phyloP scores from a whole-genome alignment of 106 monocot genomes.

The Triglochin maritima region DNA sequence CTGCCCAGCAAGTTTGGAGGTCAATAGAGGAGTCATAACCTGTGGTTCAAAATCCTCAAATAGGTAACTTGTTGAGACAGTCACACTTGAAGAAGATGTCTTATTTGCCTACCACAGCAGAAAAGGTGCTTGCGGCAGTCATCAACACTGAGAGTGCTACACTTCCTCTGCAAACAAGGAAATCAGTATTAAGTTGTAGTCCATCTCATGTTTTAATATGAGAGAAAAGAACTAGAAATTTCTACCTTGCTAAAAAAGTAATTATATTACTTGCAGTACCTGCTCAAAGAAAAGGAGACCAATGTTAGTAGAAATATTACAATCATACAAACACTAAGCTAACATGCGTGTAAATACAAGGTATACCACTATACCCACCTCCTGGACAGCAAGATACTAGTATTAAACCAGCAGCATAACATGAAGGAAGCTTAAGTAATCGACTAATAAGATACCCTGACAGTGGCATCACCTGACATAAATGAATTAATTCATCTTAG shows the following conservation, averaged over 20 bases:
- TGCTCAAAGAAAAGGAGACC: constrained; percentile 19
- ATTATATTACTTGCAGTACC: constrained; percentile 92
- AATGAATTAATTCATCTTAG: constrained; percentile 1
- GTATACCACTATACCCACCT: constrained; percentile 27
- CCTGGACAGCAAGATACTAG: constrained; percentile 92
- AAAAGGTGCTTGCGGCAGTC: constrained; percentile 79
- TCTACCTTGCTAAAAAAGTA: constrained; percentile 83
- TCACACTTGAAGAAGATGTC: neutral
- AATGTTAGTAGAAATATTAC: neutral
- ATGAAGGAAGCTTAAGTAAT: constrained; percentile 64
- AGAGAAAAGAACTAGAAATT: neutral
- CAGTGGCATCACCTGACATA: constrained; percentile 77
- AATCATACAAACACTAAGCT: neutral
- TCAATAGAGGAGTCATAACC: constrained; percentile 81
- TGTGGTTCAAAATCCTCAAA: constrained; percentile 11
- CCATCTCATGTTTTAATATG: neutral
- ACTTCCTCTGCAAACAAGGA: constrained; percentile 54
- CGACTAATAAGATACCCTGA: constrained; percentile 73
- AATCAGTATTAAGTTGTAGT: constrained; percentile 8
- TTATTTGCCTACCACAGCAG: constrained; percentile 50
- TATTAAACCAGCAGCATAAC: constrained; percentile 91
- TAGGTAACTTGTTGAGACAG: neutral
- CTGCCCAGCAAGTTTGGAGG: constrained; percentile 89
- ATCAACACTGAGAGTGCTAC: constrained; percentile 92
- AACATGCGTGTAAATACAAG: neutral